Conservation (phyloP, 225 moss, liverwort and hornwort species). For the Polytrichum commune region DNA sequence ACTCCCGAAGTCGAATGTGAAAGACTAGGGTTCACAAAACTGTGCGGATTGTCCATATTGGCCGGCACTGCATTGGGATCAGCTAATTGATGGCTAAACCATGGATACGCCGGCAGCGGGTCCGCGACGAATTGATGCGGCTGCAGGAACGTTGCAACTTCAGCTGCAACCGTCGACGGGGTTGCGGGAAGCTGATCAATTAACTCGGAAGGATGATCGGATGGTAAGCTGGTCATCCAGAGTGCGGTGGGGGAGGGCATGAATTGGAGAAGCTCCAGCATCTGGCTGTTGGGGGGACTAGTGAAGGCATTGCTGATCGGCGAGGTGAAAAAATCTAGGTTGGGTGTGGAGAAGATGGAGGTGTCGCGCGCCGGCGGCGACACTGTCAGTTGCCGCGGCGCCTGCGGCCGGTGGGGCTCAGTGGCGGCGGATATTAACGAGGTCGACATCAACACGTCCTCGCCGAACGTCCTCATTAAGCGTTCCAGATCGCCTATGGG, state of each 20-base stretch:
- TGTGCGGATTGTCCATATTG: not conserved
- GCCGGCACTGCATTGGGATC: not conserved
- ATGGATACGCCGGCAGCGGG: conserved; percentile 42
- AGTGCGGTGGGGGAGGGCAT: conserved; percentile 50
- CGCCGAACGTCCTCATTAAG: conserved; percentile 25
- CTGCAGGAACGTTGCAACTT: too few relatives aligned
- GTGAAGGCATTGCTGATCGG: conserved; percentile 8
- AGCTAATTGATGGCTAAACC: conserved; percentile 19
- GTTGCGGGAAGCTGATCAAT: not conserved
- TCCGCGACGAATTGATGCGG: conserved; percentile 15
- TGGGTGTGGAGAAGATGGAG: conserved; percentile 27
- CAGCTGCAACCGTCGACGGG: too few relatives aligned
- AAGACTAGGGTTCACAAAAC: conserved; percentile 9
- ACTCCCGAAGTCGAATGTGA: too few relatives aligned
- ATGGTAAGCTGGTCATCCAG: conserved; percentile 35
- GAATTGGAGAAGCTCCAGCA: conserved; percentile 38
- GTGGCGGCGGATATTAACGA: not conserved
- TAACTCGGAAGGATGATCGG: conserved; percentile 1
- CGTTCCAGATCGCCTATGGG: conserved; percentile 13
- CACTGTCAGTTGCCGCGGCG: conserved; percentile 27
- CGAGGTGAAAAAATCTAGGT: conserved; percentile 29
- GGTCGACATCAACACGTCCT: conserved; percentile 33
- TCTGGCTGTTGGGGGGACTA: too few relatives aligned
- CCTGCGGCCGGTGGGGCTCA: not conserved
- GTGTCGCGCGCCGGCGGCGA: conserved; percentile 47